Evolutionary conservation across 2,329 filamentous ascomycete species (phyloP), one percentile per base, ranked within the genome.

Genomic region (Nemania serpens): DNA sequence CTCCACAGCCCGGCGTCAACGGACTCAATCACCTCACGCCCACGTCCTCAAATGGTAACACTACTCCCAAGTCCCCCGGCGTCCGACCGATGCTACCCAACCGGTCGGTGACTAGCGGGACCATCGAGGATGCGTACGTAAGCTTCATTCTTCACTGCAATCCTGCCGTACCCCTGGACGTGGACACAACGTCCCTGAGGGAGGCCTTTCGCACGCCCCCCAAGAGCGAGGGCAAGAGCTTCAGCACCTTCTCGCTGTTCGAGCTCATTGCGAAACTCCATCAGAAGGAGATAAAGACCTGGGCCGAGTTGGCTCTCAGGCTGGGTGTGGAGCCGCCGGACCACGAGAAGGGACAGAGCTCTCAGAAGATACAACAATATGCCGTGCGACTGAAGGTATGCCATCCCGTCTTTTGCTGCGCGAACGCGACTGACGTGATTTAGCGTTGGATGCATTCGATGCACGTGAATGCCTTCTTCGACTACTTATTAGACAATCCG

Each of bases 401-500:
- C 59, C 50, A 55, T 53, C 39, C 37, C 39, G 15, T 5, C 33
- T 41, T 36, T 54, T 41, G 29, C 51, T 33, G 1, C 20, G 13
- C 39, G n/a, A 48, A 41, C 69, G 91, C 49, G 46, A 64, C 68
- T 73, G 60, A 70, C 69, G 58, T 46, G 34, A 50, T 20, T 20
- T 58, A 74, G 91, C 88, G 94, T 72, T 97, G 93, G 93, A 95
- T 97, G 91, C 91, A 92, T 73, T 93, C 93, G 5, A 94, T 96
- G 90, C 93, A 97, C 74, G 87, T 97, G 54, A 91, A 96, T 79
- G 91, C 92, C 11, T 97, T 97, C 74, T 97, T 97, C 71, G 92
- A 96, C 73, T 97, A 92, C 73, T 85, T 96, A 18, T 82, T 94
- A 64, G 86, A 87, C 50, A 92, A 92, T 65, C 79, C 84, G 25